Conservation (phyloP, 176 grass and related monocot genomes). For the Juncus inflexus region DNA sequence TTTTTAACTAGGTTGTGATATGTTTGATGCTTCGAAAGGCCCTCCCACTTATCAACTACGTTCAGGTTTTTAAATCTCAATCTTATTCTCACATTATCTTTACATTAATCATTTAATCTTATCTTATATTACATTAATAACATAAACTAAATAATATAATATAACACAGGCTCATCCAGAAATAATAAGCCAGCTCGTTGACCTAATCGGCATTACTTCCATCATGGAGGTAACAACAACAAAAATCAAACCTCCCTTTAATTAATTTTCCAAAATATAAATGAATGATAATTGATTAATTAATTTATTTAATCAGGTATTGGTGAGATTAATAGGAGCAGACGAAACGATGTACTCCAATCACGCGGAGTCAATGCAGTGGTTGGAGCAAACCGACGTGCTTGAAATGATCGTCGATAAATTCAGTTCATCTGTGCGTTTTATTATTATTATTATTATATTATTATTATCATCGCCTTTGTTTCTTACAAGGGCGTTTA, state of each 20-base stretch:
- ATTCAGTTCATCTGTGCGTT: conserved; percentile 86
- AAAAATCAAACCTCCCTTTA: no score
- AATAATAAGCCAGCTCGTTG: conserved; percentile 74
- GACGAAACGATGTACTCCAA: conserved; percentile 84
- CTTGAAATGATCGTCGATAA: conserved; percentile 99
- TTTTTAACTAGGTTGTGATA: conserved; percentile 64
- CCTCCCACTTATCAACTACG: conserved; percentile 62
- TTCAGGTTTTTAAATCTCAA: conserved; percentile 51
- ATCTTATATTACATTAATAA: conserved; percentile 14
- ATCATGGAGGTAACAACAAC: conserved; percentile 99
- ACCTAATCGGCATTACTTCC: conserved; percentile 96
- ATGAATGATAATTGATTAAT: conserved; percentile 15
- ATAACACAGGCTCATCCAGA: conserved; percentile 70
- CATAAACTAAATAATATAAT: conserved; percentile 26
- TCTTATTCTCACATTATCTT: background rate
- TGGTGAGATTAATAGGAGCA: conserved; percentile 80
- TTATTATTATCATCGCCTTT: conserved; percentile 17
- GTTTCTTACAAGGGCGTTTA: background rate
- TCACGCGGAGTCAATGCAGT: conserved; percentile 74
- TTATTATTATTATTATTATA: conserved; percentile 32
- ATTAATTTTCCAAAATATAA: conserved; percentile 3
- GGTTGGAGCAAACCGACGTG: conserved; percentile 85
- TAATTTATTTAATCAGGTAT: conserved; percentile 51
- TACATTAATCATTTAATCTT: background rate
- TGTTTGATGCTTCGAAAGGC: conserved; percentile 94